Evolutionary conservation across 441 rosid species (phyloP), one percentile per base, ranked within the genome.

Genomic region (Biscutella laevigata): DNA sequence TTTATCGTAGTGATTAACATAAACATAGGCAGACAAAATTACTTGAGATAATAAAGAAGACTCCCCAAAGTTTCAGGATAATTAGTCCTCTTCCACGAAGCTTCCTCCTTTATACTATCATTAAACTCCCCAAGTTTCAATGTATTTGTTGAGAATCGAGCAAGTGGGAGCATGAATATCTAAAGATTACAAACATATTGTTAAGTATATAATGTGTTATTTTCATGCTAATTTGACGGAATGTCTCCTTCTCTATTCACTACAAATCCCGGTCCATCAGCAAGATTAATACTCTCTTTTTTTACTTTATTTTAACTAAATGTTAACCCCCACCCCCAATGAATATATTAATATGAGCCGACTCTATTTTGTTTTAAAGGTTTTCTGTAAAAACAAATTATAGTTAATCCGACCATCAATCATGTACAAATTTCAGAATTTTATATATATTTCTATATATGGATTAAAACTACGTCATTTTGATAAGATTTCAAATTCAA

Each of bases 241-340:
- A 42, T 57, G 57, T 42, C 36, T 55, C 68, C 42, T 69, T 38
- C 29, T 66, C 32, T 30, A 34, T 48, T 38, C 59, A 56, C 74
- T 41, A 47, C 69, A 72, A 75, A 67, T 72, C 73, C 75, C 80
- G 49, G n/a, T 70, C 57, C 65, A 36, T 46, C 45, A 48, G 71
- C 67, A 11, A 21, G 20, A 28, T 24, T 30, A 6, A 25, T 43
- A 15, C 44, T 3, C 35, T 26, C 27, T 41, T 25, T 12, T 41
- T 50, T 38, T 4, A 10, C n/a, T 37, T 47, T 59, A n/a, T n/a
- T n/a, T n/a, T n/a, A n/a, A n/a, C n/a, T n/a, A n/a, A n/a, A n/a
- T n/a, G n/a, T n/a, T n/a, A n/a, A n/a, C n/a, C n/a, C n/a, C n/a
- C n/a, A n/a, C n/a, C n/a, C n/a, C n/a, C n/a, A n/a, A n/a, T n/a